Base-by-base conservation (phyloP, 129 eudicot species). In the Arctium lappa region DNA sequence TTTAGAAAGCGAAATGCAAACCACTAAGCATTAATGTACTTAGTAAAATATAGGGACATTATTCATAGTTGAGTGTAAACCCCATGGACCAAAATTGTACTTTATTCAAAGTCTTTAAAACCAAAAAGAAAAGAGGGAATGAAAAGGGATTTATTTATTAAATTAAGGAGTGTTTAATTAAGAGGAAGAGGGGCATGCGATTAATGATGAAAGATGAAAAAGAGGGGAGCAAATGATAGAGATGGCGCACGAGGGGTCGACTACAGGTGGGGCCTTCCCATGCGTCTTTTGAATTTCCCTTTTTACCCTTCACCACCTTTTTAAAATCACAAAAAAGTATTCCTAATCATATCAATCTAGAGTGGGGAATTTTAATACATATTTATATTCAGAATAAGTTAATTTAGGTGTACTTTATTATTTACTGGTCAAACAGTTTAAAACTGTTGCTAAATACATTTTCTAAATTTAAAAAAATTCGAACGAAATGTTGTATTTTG, bases 191-290 rank as follows among this genome's bases (percentile, higher is more conserved):
- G 78, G 62, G 92, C 92, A 90, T 88, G 97, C 92, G 72, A 87
- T 60, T 86, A 91, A 89, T 89, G 86, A 89, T 86, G 86, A 84
- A 85, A 85, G 75, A 86, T 82, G 90, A 85, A 83, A 89, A 86
- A 76, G 72, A 70, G 63, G 82, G 68, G 70, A 53, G 36, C 62
- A 81, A 82, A 77, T 84, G 89, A 88, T 87, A 71, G 80, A 85
- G 85, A 88, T 80, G 81, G 77, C 88, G 94, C 98, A 91, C 98
- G 94, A 86, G 92, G 89, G 92, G 81, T 85, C 72, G 80, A 79
- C 63, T 79, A 88, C 65, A 33, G 82, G 85, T 44, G 84, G 86
- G 83, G 48, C 78, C 76, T 40, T 76, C 86, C 73, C 78, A 46
- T 32, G 53, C 73, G 79, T 75, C 46, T 50, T 42, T 18, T 53